Evolutionary conservation across 2,329 filamentous ascomycete genomes (phyloP), one percentile per base, ranked within the genome.

Genomic region (Calonectria hongkongensis): DNA sequence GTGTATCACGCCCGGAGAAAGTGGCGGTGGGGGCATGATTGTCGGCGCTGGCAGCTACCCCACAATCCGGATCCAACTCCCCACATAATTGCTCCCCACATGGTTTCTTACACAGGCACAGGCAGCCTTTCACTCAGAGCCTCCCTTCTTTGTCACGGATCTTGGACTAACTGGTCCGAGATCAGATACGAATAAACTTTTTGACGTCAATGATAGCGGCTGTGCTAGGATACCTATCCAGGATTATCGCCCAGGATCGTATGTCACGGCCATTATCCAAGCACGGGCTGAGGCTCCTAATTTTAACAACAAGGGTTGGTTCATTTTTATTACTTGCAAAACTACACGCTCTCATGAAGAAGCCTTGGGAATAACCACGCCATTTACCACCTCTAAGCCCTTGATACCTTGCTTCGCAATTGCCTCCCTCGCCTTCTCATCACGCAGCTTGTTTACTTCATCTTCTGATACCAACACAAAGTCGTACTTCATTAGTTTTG

Each of bases 381-480:
- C 68, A 21, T 71, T 71, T 27, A 71, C 68, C 25, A 71, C 62
- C 3, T 33, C 45, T 30, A 73, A 64, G 3, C 72, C 68, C 5
- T 56, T 68, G 0, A 48, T 36, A 6, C 72, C 68, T n/a, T 73
- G 72, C 68, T 71, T 74, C 48, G 64, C 41, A 15, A 74, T 73
- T 2, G 73, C 73, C n/a, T 74, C 73, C 25, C 58, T 62, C 2
- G 73, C 73, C 63, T 73, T 74, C n/a, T 68, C 51, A 6, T 65
- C 58, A 1, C 73, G 70, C 13, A 74, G 67, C 16, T 68, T n/a
- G 16, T 60, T 67, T 25, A 71, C 71, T 5, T 73, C 73, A 0
- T 70, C 56, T 12, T 73, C 70, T 15, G 66, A 47, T 3, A 74
- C 70, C 33, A 74, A 27, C 10, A 74, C 73, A 58, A 74, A 74